A percentile compares a stretch with the other conserved stretches of the same genome.
Evolutionary conservation across 805 yeast genomes (phyloP).

Genomic region (Blastobotrys americana): DNA sequence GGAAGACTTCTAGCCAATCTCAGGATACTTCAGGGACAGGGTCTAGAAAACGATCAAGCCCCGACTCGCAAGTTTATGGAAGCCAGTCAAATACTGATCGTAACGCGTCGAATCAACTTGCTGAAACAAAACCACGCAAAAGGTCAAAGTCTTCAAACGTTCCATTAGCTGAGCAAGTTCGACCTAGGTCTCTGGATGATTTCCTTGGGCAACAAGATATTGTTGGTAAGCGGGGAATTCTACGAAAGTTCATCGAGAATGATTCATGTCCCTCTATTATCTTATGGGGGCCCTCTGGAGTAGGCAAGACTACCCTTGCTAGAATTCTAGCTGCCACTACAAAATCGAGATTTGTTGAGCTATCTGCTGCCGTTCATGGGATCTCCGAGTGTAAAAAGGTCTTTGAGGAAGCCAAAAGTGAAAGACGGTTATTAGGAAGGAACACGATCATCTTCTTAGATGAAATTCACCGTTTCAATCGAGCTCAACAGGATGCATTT

Average conservation of each 20-base stretch:
- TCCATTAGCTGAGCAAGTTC: slow-evolving; percentile 71
- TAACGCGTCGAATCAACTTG: background rate
- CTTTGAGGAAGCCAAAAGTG: slow-evolving; percentile 43
- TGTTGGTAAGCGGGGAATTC: slow-evolving; percentile 53
- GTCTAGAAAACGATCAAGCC: background rate
- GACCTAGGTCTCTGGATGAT: slow-evolving; percentile 65
- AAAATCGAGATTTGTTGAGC: slow-evolving; percentile 55
- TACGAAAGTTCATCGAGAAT: slow-evolving; percentile 55
- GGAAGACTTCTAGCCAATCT: background rate
- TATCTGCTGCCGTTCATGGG: slow-evolving; percentile 77
- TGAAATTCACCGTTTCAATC: slow-evolving; percentile 84
- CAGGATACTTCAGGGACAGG: background rate
- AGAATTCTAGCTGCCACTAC: slow-evolving; percentile 47
- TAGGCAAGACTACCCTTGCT: slow-evolving; percentile 86
- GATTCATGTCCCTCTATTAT: slow-evolving; percentile 65
- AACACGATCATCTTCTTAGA: slow-evolving; percentile 76
- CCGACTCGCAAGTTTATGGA: too few relatives aligned
- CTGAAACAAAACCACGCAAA: background rate
- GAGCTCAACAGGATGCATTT: slow-evolving; percentile 81
- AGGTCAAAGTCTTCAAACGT: slow-evolving; percentile 9
- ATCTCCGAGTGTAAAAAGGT: slow-evolving; percentile 57
- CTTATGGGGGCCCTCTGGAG: slow-evolving; percentile 95
- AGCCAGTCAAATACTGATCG: background rate
- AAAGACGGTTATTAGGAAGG: slow-evolving; percentile 42
- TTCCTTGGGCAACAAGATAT: slow-evolving; percentile 84